phyloP scores from a whole-genome alignment of 768 basidiomycete species.

The Leucosporidium creatinivorum region DNA sequence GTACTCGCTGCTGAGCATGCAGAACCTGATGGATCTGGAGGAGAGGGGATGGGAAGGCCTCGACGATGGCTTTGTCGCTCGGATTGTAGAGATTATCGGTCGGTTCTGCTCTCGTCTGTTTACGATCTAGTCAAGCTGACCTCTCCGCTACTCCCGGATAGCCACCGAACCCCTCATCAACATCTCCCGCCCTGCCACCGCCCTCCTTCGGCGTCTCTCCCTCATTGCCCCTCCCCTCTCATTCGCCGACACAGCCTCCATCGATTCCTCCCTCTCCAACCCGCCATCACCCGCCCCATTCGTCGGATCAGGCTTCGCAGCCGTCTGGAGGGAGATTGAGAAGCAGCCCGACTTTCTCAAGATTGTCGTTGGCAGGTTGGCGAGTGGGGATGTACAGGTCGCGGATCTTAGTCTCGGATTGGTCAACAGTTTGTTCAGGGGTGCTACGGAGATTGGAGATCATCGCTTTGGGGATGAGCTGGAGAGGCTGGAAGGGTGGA shows the following conservation, averaged over 20 bases:
- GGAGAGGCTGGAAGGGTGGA: conserved; percentile 52
- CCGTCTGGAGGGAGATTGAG: conserved; percentile 74
- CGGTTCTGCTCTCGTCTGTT: neutral
- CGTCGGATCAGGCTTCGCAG: conserved; percentile 63
- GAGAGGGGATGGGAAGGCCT: conserved; percentile 76
- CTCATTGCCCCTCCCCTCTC: neutral
- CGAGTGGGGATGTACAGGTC: conserved; percentile 52
- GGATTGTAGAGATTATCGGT: conserved; percentile 28
- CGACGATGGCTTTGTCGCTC: conserved; percentile 57
- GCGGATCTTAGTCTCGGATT: conserved; percentile 65
- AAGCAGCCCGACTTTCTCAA: conserved; percentile 63
- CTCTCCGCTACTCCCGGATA: conserved; percentile 41
- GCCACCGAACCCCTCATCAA: conserved; percentile 74
- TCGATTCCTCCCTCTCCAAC: conserved; percentile 1
- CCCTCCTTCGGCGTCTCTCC: conserved; percentile 70
- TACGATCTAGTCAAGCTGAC: neutral
- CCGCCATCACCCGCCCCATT: conserved; percentile 47
- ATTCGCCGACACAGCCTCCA: neutral
- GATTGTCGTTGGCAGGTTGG: conserved; percentile 70
- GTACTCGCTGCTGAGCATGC: conserved; percentile 75
- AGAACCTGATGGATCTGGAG: conserved; percentile 71
- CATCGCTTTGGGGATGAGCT: conserved; percentile 68
- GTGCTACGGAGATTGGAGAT: conserved; percentile 71
- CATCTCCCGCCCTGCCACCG: conserved; percentile 82
- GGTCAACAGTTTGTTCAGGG: conserved; percentile 73